Percentiles rank a stretch among this genome's conserved stretches.
Evolutionary conservation across 805 yeast genomes (phyloP).

Genomic region (Kluyveromyces dobzhanskii): DNA sequence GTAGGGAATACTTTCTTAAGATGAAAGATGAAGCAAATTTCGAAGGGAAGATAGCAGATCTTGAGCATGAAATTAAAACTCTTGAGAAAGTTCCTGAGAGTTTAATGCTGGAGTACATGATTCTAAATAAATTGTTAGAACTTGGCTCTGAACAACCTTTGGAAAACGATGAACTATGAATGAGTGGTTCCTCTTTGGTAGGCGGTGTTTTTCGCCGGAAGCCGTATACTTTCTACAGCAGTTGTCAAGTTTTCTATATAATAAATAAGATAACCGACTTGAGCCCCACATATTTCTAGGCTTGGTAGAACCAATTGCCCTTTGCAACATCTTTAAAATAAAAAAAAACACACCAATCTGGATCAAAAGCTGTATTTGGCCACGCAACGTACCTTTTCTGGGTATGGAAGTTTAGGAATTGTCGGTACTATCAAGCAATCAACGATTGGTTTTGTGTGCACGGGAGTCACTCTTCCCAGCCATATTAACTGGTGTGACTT

Average conservation of each 20-base stretch:
- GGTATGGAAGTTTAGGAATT: slow-evolving; percentile 61
- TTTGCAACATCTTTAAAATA: too few species aligned
- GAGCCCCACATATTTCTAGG: too few species aligned
- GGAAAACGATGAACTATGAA: too few species aligned
- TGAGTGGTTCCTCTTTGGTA: too few species aligned
- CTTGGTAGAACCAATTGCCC: too few species aligned
- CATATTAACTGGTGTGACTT: slow-evolving; percentile 50
- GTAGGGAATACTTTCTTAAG: neutral
- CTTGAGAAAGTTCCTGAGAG: slow-evolving; percentile 20
- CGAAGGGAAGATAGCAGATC: slow-evolving; percentile 25
- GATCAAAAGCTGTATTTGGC: slow-evolving; percentile 29
- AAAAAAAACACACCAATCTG: too few species aligned
- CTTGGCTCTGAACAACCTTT: neutral
- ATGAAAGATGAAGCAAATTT: slow-evolving; percentile 3
- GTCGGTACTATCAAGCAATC: slow-evolving; percentile 65
- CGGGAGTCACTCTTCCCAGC: slow-evolving; percentile 82
- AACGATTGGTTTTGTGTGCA: slow-evolving; percentile 64
- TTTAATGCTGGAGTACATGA: neutral
- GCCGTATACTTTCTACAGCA: too few species aligned
- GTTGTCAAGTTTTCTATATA: too few species aligned
- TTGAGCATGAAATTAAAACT: slow-evolving; percentile 18
- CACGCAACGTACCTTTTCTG: slow-evolving; percentile 48
- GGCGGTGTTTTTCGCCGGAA: too few species aligned
- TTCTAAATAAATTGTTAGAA: neutral
- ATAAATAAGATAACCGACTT: too few species aligned